A percentile compares a stretch with the other conserved stretches of the same genome.
These are phyloP conservation scores for Xerophyta viscosa DNA, from an alignment of 106 monocot genomes.

Conservation along the genomic window DNA sequence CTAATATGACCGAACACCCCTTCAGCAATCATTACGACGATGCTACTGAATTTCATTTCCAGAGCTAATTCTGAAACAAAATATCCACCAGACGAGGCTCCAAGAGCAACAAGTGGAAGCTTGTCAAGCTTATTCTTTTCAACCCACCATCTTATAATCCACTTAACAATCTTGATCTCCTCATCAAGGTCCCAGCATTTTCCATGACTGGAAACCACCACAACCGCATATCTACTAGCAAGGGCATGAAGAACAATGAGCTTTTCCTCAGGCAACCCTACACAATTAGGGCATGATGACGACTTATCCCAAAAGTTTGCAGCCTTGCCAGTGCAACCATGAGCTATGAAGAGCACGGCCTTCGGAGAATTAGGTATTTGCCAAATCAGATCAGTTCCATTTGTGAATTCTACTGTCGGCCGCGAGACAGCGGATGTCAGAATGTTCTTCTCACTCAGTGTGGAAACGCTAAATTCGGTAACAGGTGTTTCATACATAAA, in stretches of 20 bases:
- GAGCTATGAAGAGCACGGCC: constrained; percentile 70
- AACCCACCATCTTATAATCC: constrained; percentile 55
- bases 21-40: constrained; percentile 87
- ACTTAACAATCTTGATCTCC: constrained; percentile 39
- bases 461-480: constrained; percentile 1
- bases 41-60: constrained; percentile 54
- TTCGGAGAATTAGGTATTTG: constrained; percentile 61
- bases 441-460: constrained; percentile 17
- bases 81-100: constrained; percentile 85
- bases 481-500: constrained; percentile 9
- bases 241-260: constrained; percentile 62
- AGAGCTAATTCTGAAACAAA: constrained; percentile 77
- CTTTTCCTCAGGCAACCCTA: constrained; percentile 74
- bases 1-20: constrained; percentile 48
- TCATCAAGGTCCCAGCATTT: constrained; percentile 67
- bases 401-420: constrained; percentile 24
- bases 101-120: constrained; percentile 58
- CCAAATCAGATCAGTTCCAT: constrained; percentile 60
- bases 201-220: constrained; percentile 56
- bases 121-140: constrained; percentile 32
- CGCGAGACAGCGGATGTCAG: constrained; percentile 8
- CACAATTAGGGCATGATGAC: constrained; percentile 57
- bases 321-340: constrained; percentile 67
- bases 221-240: constrained; percentile 36
- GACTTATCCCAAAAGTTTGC: constrained; percentile 77